Evolutionary conservation across 129 eudicot species (phyloP), one percentile per base, ranked within the genome.

Genomic region (Mikania micrantha): DNA sequence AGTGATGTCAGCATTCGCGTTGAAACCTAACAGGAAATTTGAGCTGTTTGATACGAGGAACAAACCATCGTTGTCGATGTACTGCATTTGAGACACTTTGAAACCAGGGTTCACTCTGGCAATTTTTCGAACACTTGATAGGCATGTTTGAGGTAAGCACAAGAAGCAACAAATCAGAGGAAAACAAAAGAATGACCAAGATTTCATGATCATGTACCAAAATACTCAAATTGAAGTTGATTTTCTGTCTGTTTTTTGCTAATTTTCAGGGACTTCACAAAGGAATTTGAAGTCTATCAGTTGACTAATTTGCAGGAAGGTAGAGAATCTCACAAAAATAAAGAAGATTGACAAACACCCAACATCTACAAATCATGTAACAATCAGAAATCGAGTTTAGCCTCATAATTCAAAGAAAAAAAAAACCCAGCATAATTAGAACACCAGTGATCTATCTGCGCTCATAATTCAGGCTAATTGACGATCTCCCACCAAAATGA

Each of bases 51-150:
- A 81, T 53, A 60, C 71, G 47, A 81, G 73, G 69, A 77, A 76
- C 49, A 66, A 17, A 3, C 81, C 85, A 10, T 7, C 17, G 56
- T 66, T 58, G 19, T 76, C 81, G 11, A 81, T 61, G 72, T 57
- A 81, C 35, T 24, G 66, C 66, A 50, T 58, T 48, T 61, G 69
- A 27, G 76, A 76, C 2, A 41, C 73, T 61, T 20, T 59, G 62
- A 81, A 67, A n/a, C 96, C 98, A 45, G 78, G 83, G 34, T 48
- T 66, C 74, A 92, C 11, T 42, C 22, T 78, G 52, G 81, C 96
- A 27, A 50, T 68, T 17, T 44, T 29, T 60, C 66, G 89, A 67
- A 88, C 74, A 74, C 95, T 84, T 16, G 88, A 87, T 41, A 39
- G 16, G 60, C 91, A 85, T 4, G 57, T 57, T 72, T 80, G 62